Conservation (phyloP, 306 rosid species). For the Trifolium fragiferum region DNA sequence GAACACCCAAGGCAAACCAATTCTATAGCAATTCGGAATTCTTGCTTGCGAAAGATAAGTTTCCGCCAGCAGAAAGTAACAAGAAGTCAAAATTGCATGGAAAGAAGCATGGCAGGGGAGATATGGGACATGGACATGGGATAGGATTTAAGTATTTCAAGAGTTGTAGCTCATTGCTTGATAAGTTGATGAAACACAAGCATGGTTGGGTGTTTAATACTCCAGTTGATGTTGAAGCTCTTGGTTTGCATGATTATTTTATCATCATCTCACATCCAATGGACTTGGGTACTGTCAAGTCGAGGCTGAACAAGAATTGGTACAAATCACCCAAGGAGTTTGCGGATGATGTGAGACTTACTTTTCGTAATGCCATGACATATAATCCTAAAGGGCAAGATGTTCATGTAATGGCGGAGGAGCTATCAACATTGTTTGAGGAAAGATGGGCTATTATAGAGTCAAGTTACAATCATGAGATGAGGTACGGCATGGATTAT, state of each 20-base stretch:
- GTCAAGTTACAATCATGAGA: constrained; percentile 78
- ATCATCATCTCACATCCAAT: constrained; percentile 80
- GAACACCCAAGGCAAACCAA: constrained; percentile 94
- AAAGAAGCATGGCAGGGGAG: constrained; percentile 77
- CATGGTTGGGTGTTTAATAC: constrained; percentile 91
- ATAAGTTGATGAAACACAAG: constrained; percentile 90
- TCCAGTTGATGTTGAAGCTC: constrained; percentile 78
- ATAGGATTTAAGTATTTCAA: constrained; percentile 75
- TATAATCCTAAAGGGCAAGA: constrained; percentile 94
- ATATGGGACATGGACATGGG: constrained; percentile 56
- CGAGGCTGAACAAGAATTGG: constrained; percentile 85
- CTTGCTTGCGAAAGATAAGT: constrained; percentile 89
- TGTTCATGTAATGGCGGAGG: constrained; percentile 93
- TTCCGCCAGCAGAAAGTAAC: constrained; percentile 87
- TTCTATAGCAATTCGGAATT: constrained; percentile 87
- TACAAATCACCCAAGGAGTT: constrained; percentile 93
- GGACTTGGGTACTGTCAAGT: constrained; percentile 89
- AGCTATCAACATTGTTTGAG: constrained; percentile 70
- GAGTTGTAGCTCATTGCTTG: constrained; percentile 91
- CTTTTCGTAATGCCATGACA: constrained; percentile 87
- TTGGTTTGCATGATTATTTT: constrained; percentile 89
- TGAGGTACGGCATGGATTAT: constrained; percentile 63
- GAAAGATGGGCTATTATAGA: constrained; percentile 91
- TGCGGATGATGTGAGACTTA: constrained; percentile 98
- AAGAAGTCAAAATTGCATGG: constrained; percentile 73